Conservation (phyloP, 495 filamentous ascomycete genomes). For the Aspergillus conjunctus region DNA sequence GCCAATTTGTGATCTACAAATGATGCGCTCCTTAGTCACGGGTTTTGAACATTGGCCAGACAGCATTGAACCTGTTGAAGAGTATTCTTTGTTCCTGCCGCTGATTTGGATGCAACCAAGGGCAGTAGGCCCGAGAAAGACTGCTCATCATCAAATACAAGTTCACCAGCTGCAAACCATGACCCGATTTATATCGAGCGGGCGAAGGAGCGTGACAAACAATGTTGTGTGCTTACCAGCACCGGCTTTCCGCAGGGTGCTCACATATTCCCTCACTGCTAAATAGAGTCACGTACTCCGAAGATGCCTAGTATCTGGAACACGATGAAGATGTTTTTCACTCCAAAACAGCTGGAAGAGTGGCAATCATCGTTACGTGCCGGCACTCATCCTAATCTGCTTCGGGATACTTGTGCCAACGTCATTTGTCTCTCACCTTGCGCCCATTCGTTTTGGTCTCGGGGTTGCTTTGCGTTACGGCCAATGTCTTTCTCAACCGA, state of each 20-base stretch:
- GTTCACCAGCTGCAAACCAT: not conserved
- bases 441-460: not conserved
- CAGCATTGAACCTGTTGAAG: not conserved
- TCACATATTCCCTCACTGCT: not conserved
- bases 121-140: too few species aligned
- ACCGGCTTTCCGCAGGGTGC: not conserved
- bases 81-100: not conserved
- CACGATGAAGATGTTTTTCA: not conserved
- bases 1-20: not conserved
- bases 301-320: not conserved
- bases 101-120: not conserved
- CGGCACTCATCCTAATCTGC: not conserved
- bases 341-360: not conserved
- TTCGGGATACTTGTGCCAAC: not conserved
- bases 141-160: not conserved
- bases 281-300: not conserved
- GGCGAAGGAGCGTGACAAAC: not conserved
- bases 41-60: too few species aligned
- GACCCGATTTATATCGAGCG: too few species aligned
- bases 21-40: too few species aligned
- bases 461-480: not conserved
- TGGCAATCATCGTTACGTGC: not conserved
- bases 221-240: not conserved
- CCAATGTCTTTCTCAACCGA: not conserved
- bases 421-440: not conserved